Evolutionary conservation across 78 protist species (phyloP), one percentile per base, ranked within the genome.

Genomic region (Dictyostelium firmibasis): DNA sequence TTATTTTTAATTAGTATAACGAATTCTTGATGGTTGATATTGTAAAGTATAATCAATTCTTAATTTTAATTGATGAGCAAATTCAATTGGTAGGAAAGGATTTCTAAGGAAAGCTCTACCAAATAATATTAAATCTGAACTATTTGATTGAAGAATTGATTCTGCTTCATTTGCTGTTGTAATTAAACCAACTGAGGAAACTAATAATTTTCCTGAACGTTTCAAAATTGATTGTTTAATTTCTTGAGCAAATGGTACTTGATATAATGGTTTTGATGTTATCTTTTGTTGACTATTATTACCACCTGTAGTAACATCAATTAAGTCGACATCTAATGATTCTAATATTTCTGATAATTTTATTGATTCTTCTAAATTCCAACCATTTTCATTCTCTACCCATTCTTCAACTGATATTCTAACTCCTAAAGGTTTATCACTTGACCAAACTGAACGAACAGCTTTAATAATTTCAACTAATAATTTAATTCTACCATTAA

Each of bases 401-500:
- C 94, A 89, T 47, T 89, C 94, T 4, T 64, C 62, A 10, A 38
- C 8, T 0, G 75, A 31, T 36, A 89, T 16, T 33, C 94, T 35
- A 7, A 89, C 87, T 11, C 35, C n/a, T 8, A 89, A 13, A 11
- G 79, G 76, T 8, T 89, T 89, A 1, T 81, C 67, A 20, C 18
- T 18, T 16, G 91, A 31, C 96, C 96, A 92, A n/a, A 92, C 96
- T 8, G 29, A 18, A 25, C 79, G 25, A 27, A 83, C 53, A 3
- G 89, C 88, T 6, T 36, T 64, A 11, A 85, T 35, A 50, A 96
- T 87, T 36, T 96, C 97, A 13, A 74, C 10, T 4, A 76, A 75
- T 20, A 98, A 70, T 36, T 96, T 91, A 7, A 43, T n/a, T 74
- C 99, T 86, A 91, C 96, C 95, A 25, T 92, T 92, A n/a, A 97